A percentile compares a stretch with the other conserved stretches of the same genome.
These are phyloP conservation scores for Mucuna pruriens DNA, from an alignment of 306 rosid genomes.

Conservation along the genomic window DNA sequence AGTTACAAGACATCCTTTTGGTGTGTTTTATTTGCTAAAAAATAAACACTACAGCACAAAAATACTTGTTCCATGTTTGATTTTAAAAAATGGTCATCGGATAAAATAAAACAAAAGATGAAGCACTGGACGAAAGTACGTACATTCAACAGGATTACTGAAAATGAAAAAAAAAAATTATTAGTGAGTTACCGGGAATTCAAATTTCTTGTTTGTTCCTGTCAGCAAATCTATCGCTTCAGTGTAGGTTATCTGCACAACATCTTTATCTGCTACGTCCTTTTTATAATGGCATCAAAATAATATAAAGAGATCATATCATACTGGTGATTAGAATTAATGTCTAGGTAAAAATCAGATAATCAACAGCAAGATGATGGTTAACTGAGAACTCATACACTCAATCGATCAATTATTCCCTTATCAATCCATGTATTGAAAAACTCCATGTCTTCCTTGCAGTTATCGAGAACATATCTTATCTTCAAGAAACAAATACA, in stretches of 20 bases:
- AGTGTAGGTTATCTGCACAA: slow-evolving; percentile 86
- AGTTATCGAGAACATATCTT: slow-evolving; percentile 75
- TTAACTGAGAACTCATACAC: slow-evolving; percentile 74
- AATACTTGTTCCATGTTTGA: neutral
- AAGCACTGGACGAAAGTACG: slow-evolving; percentile 4
- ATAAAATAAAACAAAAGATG: neutral
- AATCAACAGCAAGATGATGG: slow-evolving; percentile 40
- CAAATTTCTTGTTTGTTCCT: slow-evolving; percentile 85
- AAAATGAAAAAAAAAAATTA: slow-evolving; percentile 2
- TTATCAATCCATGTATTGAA: slow-evolving; percentile 93
- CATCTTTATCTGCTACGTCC: slow-evolving; percentile 78
- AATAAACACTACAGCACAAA: neutral
- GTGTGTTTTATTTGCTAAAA: neutral
- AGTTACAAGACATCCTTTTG: neutral
- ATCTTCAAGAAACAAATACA: slow-evolving; percentile 61
- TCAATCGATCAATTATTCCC: slow-evolving; percentile 86
- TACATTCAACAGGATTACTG: neutral
- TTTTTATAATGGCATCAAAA: slow-evolving; percentile 49
- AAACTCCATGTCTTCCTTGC: slow-evolving; percentile 98
- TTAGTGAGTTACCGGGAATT: slow-evolving; percentile 72
- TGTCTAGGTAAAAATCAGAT: slow-evolving; percentile 13
- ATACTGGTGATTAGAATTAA: slow-evolving; percentile 20
- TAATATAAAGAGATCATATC: neutral
- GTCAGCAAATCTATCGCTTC: slow-evolving; percentile 86
- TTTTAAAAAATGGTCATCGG: neutral